Evolutionary conservation across 441 rosid species (phyloP).

Genomic region (Erysimum pusillum): DNA sequence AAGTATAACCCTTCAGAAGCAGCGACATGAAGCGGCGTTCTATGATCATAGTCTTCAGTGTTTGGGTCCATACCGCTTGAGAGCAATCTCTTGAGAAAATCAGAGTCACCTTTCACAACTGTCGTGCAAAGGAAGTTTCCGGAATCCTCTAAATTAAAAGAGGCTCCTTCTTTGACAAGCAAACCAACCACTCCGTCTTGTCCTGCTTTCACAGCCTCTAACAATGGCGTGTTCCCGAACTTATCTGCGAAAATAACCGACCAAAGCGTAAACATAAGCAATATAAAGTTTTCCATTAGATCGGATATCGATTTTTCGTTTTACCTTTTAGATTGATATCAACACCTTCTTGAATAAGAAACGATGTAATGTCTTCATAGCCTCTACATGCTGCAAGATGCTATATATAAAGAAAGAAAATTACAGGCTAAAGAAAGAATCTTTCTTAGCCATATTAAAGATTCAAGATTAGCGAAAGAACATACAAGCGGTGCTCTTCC

Average conservation of each 20-base stretch:
- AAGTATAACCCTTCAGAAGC: constrained; percentile 82
- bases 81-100: constrained; percentile 76
- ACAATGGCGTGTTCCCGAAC: constrained; percentile 86
- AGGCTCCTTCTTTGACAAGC: constrained; percentile 78
- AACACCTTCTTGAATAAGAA: constrained; percentile 74
- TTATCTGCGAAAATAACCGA: constrained; percentile 60
- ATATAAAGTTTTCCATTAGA: background rate
- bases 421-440: constrained; percentile 17
- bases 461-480: background rate
- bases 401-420: constrained; percentile 51
- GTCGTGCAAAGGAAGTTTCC: constrained; percentile 77
- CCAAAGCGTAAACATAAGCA: constrained; percentile 11
- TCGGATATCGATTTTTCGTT: constrained; percentile 7
- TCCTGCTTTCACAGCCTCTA: constrained; percentile 87
- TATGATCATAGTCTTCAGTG: constrained; percentile 80
- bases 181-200: constrained; percentile 68
- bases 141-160: constrained; percentile 71
- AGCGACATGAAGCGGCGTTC: constrained; percentile 94
- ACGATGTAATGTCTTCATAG: constrained; percentile 67
- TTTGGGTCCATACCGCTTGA: constrained; percentile 85
- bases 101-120: constrained; percentile 80
- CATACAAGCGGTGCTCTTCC: constrained; percentile 90
- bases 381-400: constrained; percentile 95
- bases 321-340: constrained; percentile 79
- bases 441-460: background rate